phyloP scores from a whole-genome alignment of 345 rosid species.

The Excoecaria cochinchinensis region DNA sequence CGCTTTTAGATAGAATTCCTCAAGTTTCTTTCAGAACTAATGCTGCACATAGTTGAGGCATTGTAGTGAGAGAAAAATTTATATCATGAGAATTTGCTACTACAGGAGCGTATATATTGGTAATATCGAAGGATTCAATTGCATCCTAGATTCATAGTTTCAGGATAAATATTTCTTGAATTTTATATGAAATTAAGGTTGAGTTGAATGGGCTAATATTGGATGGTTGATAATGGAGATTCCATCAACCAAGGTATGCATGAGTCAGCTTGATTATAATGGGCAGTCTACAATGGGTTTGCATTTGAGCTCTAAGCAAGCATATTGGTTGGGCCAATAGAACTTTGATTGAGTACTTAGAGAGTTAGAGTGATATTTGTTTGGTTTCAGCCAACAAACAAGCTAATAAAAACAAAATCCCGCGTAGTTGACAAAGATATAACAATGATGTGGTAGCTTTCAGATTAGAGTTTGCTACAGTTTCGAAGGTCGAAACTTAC shows the following conservation, averaged over 20 bases:
- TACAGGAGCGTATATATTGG: background rate
- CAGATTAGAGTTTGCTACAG: background rate
- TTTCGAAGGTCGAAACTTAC: background rate
- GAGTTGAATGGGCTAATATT: background rate
- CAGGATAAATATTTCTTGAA: background rate
- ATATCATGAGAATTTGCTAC: background rate
- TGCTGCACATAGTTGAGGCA: background rate
- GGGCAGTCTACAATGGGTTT: background rate
- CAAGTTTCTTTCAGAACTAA: conserved; percentile 1
- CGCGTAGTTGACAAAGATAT: background rate
- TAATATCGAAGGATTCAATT: background rate
- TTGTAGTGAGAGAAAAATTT: background rate
- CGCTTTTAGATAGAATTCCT: no score
- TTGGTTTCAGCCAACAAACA: background rate
- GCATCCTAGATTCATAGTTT: background rate
- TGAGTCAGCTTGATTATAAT: background rate
- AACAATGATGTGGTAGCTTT: background rate
- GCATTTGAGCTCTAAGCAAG: background rate
- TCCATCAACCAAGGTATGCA: background rate
- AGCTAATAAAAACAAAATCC: background rate
- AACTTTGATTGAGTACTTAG: background rate
- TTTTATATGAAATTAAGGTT: background rate
- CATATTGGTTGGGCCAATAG: background rate
- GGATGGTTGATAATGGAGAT: background rate
- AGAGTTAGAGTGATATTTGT: background rate